Evolutionary conservation across 73 alveolate species (phyloP), one percentile per base, ranked within the genome.

Genomic region (Paramecium sonneborni): DNA sequence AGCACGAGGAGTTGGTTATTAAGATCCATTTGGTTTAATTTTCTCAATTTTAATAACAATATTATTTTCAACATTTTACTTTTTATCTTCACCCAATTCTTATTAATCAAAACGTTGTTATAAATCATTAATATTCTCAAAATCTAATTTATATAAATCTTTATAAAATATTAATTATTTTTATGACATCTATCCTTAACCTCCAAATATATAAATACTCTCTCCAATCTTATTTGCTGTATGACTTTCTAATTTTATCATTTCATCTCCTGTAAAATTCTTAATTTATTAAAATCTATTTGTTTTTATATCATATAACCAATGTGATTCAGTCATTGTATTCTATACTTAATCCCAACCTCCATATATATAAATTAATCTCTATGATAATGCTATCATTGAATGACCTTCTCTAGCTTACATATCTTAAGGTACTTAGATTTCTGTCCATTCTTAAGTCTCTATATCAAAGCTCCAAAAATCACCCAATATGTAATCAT

Each of bases 331-430:
- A 14, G 62, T 38, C 88, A 76, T 76, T 10, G 44, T 18, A n/a
- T 76, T 76, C 88, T 76, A 11, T 24, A 35, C 93, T 38, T 86
- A 87, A 11, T 87, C 86, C 89, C 85, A 87, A 34, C 93, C 93
- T 5, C 93, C 93, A 8, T 37, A 68, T 67, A 87, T 87, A 52
- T 68, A 52, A 20, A 87, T 43, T 39, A 68, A 39, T 35, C 93
- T 35, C 38, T 58, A 82, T 38, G 85, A 12, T 20, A 87, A 69
- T 1, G 74, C 90, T 0, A 79, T 79, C 67, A 79, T 68, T 32
- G 93, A 74, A 57, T 87, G 93, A 6, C 93, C 93, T 69, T 87
- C 93, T 87, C 93, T 58, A 9, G 93, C 87, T 23, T 52, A 68
- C 26, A 76, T 32, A 7, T 76, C 88, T n/a, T 26, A 9, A 14